Evolutionary conservation across 2,329 filamentous ascomycete genomes (phyloP).

Genomic region (Colletotrichum incanum): DNA sequence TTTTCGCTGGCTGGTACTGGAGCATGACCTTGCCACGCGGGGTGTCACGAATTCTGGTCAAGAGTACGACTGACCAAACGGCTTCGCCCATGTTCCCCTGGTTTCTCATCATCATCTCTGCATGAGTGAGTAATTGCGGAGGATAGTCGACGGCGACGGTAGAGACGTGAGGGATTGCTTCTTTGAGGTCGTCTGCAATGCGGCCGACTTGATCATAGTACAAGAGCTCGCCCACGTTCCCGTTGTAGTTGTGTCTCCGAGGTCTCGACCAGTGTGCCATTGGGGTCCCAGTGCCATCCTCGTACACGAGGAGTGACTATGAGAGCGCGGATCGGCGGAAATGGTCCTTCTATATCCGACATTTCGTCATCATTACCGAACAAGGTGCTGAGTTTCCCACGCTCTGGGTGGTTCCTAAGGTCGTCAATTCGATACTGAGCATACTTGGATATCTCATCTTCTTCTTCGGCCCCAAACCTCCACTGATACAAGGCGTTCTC

Average conservation of each 20-base stretch:
- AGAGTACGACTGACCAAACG: not conserved
- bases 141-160: not conserved
- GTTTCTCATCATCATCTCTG: not conserved
- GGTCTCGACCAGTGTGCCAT: not conserved
- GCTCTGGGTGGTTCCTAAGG: not conserved
- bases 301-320: not conserved
- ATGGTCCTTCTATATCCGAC: not conserved
- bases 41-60: not conserved
- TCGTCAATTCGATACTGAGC: not conserved
- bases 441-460: not conserved
- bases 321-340: not conserved
- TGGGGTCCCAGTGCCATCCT: not conserved
- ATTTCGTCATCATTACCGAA: not conserved
- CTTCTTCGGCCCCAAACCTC: not conserved
- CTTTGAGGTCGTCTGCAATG: rapidly evolving
- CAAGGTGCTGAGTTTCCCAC: not conserved
- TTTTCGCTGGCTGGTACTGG: conserved; percentile 19
- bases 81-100: not conserved
- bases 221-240: not conserved
- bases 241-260: not conserved
- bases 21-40: conserved; percentile 5
- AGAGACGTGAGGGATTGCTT: not conserved
- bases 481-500: not conserved
- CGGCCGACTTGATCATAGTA: not conserved
- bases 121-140: not conserved